Evolutionary conservation across 139 green algal genomes (phyloP).

Genomic region (Tetradesmus lagerheimii): DNA sequence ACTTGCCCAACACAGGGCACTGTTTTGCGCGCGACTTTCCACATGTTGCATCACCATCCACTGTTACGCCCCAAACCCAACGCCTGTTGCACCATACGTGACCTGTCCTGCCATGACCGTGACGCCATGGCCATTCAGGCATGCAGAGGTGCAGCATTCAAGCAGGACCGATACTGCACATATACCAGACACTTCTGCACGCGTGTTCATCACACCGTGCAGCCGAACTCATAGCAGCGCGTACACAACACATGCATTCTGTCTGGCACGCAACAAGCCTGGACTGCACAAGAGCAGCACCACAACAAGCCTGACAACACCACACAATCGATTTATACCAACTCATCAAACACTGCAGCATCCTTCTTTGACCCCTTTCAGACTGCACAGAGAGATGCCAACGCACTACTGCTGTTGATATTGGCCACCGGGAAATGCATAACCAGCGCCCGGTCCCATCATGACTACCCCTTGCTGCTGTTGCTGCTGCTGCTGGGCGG

Average conservation of each 20-base stretch:
- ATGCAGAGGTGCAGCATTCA: neutral
- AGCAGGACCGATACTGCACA: neutral
- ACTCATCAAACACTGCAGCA: neutral
- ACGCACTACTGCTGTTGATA: slow-evolving; percentile 1
- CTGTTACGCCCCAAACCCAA: neutral
- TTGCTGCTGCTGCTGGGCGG: neutral
- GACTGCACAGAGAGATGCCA: neutral
- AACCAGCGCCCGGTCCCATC: neutral
- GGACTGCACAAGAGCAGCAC: too few species aligned
- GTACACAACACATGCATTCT: neutral
- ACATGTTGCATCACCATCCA: too few species aligned
- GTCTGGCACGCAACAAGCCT: too few species aligned
- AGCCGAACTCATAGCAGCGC: neutral
- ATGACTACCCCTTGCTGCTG: neutral
- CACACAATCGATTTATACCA: neutral
- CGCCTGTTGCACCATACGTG: neutral
- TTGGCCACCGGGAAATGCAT: neutral
- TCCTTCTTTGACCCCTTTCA: neutral
- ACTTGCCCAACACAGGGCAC: too few species aligned
- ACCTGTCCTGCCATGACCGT: neutral
- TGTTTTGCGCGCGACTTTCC: too few species aligned
- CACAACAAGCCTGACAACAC: too few species aligned
- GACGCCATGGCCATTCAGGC: neutral
- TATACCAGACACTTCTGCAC: neutral
- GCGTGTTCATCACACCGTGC: neutral